These are phyloP conservation scores for Mitragyna speciosa DNA, from an alignment of 257 asterid genomes.

Conservation along the genomic window DNA sequence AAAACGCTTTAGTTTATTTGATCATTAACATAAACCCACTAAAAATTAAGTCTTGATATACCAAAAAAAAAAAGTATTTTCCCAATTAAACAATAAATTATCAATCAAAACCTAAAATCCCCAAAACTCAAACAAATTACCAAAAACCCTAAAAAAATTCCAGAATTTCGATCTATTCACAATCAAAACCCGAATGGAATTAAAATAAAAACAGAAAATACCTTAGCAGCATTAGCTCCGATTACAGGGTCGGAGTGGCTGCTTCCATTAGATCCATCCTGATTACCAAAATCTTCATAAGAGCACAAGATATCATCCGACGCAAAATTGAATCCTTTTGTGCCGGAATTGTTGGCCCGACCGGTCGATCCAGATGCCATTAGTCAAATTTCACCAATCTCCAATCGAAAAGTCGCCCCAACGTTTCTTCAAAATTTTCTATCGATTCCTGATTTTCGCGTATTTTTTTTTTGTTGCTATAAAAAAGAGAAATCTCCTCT, in stretches of 20 bases:
- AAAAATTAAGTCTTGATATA: neutral
- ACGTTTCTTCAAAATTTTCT: neutral
- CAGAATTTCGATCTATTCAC: neutral
- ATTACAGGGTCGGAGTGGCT: constrained; percentile 56
- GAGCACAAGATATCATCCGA: constrained; percentile 85
- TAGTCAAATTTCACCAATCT: constrained; percentile 25
- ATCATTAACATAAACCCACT: neutral
- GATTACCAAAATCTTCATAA: constrained; percentile 66
- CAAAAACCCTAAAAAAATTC: neutral
- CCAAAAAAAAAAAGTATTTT: neutral
- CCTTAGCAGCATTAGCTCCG: constrained; percentile 27
- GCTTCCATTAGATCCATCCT: constrained; percentile 57
- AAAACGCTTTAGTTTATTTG: neutral
- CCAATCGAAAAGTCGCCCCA: neutral
- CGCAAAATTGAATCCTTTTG: constrained; percentile 71
- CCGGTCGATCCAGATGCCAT: constrained; percentile 85
- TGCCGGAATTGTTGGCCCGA: constrained; percentile 46
- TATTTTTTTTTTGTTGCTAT: neutral
- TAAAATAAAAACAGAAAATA: neutral
- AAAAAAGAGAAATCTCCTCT: neutral
- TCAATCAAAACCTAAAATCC: neutral
- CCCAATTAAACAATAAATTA: neutral
- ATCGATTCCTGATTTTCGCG: neutral
- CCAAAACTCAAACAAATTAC: neutral
- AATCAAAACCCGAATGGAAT: neutral